Conservation (phyloP, 1,284 basidiomycete genomes). For the Cryptococcus amylolentus region DNA sequence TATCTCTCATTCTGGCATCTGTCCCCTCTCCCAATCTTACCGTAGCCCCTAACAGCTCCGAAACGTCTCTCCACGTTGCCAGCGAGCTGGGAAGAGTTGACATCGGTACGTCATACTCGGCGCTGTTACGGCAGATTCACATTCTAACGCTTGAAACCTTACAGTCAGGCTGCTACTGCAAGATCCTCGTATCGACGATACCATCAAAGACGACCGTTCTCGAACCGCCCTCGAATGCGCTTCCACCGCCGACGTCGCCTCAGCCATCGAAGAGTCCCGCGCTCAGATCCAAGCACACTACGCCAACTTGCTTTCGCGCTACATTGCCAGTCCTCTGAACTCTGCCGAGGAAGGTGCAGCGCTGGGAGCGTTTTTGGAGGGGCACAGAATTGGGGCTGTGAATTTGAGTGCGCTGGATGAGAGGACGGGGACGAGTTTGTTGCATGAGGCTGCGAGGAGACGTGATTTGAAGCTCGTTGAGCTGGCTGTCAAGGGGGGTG, state of each 20-base stretch:
- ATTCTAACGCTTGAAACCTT: conserved; percentile 8
- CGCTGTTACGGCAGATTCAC: conserved; percentile 7
- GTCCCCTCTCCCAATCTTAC: conserved; percentile 53
- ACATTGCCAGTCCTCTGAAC: conserved; percentile 61
- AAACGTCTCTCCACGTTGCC: conserved; percentile 83
- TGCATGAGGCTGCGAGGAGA: conserved; percentile 80
- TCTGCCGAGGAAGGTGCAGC: conserved; percentile 35
- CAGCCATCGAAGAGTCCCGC: conserved; percentile 76
- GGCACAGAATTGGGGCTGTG: conserved; percentile 50
- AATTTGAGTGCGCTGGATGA: conserved; percentile 60
- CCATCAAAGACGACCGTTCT: conserved; percentile 66
- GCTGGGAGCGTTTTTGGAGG: conserved; percentile 54
- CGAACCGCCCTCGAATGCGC: conserved; percentile 71
- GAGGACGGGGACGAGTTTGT: conserved; percentile 68
- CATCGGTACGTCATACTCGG: conserved; percentile 51
- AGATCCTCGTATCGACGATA: conserved; percentile 77
- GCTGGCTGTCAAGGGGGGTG: conserved; percentile 75
- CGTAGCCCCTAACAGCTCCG: conserved; percentile 64
- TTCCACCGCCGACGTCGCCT: conserved; percentile 59
- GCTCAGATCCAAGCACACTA: conserved; percentile 73
- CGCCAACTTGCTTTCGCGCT: conserved; percentile 66
- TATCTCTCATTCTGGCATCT: conserved; percentile 66
- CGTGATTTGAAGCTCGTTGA: conserved; percentile 81
- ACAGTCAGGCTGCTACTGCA: conserved; percentile 64
- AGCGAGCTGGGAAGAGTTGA: conserved; percentile 75